These are phyloP conservation scores for Papiliotrema laurentii DNA, from an alignment of 1,284 basidiomycete genomes.

Conservation along the genomic window DNA sequence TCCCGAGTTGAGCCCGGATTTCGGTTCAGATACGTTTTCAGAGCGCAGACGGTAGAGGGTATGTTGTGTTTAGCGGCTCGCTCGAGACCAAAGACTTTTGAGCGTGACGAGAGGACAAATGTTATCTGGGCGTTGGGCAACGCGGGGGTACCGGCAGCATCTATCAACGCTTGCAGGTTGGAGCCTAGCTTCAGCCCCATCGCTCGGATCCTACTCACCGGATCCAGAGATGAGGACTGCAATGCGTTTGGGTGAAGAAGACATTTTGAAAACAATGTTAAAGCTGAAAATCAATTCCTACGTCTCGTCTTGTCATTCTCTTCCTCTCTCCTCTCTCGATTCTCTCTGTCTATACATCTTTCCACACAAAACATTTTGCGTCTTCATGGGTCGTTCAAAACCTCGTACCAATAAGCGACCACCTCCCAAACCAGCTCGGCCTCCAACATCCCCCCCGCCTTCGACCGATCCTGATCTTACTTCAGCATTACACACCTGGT, in stretches of 20 bases:
- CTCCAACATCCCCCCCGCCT: conserved; percentile 1
- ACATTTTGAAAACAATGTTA: background rate
- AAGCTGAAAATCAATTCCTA: background rate
- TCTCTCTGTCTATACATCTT: background rate
- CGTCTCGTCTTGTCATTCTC: too few species aligned
- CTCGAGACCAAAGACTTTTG: conserved; percentile 81
- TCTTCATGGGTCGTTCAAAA: conserved; percentile 45
- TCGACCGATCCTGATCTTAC: conserved; percentile 19
- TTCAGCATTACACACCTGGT: conserved; percentile 37
- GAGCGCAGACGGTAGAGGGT: conserved; percentile 74
- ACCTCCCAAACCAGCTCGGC: conserved; percentile 18
- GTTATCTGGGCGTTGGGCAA: conserved; percentile 68
- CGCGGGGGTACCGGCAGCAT: conserved; percentile 60
- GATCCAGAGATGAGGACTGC: conserved; percentile 76
- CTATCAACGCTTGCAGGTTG: conserved; percentile 93
- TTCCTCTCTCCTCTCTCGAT: background rate
- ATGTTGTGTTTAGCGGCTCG: conserved; percentile 74
- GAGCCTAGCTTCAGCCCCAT: conserved; percentile 57
- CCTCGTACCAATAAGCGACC: conserved; percentile 39
- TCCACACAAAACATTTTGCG: background rate
- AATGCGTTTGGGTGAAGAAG: conserved; percentile 47
- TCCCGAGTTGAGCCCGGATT: conserved; percentile 68
- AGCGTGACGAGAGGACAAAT: conserved; percentile 87
- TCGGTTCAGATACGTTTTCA: conserved; percentile 77
- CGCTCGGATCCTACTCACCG: conserved; percentile 55